phyloP scores from a whole-genome alignment of 164 flowering plant species.

The Sedum album region DNA sequence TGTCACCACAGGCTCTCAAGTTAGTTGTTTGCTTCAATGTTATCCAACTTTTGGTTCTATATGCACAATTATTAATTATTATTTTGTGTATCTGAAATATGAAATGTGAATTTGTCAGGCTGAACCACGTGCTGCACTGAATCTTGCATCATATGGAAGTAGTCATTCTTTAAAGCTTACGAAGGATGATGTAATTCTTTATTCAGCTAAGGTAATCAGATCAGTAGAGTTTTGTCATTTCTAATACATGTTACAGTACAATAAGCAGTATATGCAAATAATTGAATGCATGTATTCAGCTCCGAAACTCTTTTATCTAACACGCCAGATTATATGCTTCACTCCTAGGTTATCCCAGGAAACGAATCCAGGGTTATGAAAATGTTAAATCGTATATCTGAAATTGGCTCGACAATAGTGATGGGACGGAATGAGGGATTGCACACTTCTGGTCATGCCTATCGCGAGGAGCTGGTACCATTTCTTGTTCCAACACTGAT shows the following conservation, averaged over 20 bases:
- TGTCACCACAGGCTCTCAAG: slow-evolving; percentile 99
- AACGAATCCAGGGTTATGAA: slow-evolving; percentile 95
- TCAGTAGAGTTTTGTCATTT: background rate
- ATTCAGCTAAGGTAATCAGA: slow-evolving; percentile 87
- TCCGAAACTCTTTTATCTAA: background rate
- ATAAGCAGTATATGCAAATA: background rate
- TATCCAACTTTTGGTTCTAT: background rate
- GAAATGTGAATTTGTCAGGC: slow-evolving; percentile 58
- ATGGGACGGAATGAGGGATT: slow-evolving; percentile 84
- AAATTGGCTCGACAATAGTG: slow-evolving; percentile 80
- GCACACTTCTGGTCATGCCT: slow-evolving; percentile 97
- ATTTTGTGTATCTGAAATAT: slow-evolving; percentile 8
- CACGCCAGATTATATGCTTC: background rate
- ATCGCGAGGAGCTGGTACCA: slow-evolving; percentile 86
- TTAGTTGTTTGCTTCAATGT: slow-evolving; percentile 29
- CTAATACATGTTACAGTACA: background rate
- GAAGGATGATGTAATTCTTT: slow-evolving; percentile 86
- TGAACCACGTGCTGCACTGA: slow-evolving; percentile 97
- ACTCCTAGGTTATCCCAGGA: slow-evolving; percentile 88
- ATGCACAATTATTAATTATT: background rate
- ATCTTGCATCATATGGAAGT: slow-evolving; percentile 93
- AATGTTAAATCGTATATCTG: slow-evolving; percentile 91
- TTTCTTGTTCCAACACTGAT: slow-evolving; percentile 1
- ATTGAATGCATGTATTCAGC: background rate
- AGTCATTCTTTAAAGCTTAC: slow-evolving; percentile 82